Base-by-base conservation (phyloP, 305 asterid genomes). In the Solanum aculeatissimum region DNA sequence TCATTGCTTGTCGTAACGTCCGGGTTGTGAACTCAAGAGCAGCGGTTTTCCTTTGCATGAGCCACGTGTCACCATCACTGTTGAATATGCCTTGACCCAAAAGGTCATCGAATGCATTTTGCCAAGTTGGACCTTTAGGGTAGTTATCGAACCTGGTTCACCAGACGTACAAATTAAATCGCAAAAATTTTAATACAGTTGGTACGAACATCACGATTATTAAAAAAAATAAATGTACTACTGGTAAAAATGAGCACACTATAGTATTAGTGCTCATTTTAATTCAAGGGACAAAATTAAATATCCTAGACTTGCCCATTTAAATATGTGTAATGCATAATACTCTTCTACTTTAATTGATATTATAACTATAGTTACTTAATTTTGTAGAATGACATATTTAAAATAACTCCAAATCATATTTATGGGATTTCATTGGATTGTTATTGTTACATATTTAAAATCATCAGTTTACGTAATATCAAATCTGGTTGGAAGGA, bases 111-210 rank as follows among this genome's bases (percentile, higher is more conserved):
- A 92, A 92, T 38, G 92, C 95, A 21, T 92, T 90, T 71, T 92
- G 95, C 95, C 93, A 92, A 4, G 90, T 91, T 65, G 95, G 95
- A 38, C 95, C 95, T 72, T 92, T 92, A 8, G 95, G 95, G 86
- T 92, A 92, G 84, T 94, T 94, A 60, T 92, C 96, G 81, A 94
- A 94, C 89, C 97, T 90, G 69, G 90, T 91, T 63, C 6, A 6
- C 2, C 27, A 70, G 6, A 14, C 18, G 38, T n/a, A 66, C 10
- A 66, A 32, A 66, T 66, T 19, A 66, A 32, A 18, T 29, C 12
- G 35, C 1, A 2, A 14, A 7, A 13, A 27, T 27, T 4, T 2
- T 25, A 60, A 32, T 32, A 32, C 4, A 32, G 1, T 35, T 5
- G 10, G 1, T 7, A 0, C n/a, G 1, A 9, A 27, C 3, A 27